Evolutionary conservation across 2,329 filamentous ascomycete genomes (phyloP), one percentile per base, ranked within the genome.

Genomic region (Hypoxylon sp.): DNA sequence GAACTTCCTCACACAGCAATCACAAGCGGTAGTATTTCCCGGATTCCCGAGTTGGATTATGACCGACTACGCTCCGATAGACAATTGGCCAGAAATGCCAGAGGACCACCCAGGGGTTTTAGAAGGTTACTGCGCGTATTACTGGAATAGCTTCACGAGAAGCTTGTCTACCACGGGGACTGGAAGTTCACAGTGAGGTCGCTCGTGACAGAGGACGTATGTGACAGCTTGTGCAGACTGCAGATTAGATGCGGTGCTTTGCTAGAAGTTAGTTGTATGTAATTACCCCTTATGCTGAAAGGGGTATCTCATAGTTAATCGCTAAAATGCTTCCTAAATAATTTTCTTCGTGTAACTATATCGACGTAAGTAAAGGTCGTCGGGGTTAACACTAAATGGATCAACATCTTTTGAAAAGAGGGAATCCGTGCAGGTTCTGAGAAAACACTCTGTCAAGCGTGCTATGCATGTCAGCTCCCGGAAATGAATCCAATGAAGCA

Each of bases 121-220:
- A 47, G 15, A 53, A 4, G 10, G 31, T 15, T 62, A 58, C 15
- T 53, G 64, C 10, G 31, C 10, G 4, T 53, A 35, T 7, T 67
- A 58, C 8, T 27, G 7, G 19, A 54, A 3, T 48, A 60, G 19
- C 29, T 62, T 6, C 47, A 39, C 3, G 31, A 54, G 13, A 37
- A 19, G 6, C 58, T 62, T 31, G 6, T 15, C 13, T 31, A 3
- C 3, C 3, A 48, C 32, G 51, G 51, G 10, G 64, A 62, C 6
- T 58, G 64, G 64, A 44, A n/a, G 19, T 54, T 57, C 13, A 58
- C 64, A 3, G 24, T 24, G 8, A 62, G 51, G 3, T 62, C 59
- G 4, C 64, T 63, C 29, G 21, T 67, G 8, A 50, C 48, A 4
- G 3, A 54, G 17, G 54, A 54, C 10, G 21, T 67, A 3, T 62